A percentile compares a stretch with the other conserved stretches of the same genome.
Evolutionary conservation across 73 alveolate genomes (phyloP).

Genomic region (Tetrahymena borealis): DNA sequence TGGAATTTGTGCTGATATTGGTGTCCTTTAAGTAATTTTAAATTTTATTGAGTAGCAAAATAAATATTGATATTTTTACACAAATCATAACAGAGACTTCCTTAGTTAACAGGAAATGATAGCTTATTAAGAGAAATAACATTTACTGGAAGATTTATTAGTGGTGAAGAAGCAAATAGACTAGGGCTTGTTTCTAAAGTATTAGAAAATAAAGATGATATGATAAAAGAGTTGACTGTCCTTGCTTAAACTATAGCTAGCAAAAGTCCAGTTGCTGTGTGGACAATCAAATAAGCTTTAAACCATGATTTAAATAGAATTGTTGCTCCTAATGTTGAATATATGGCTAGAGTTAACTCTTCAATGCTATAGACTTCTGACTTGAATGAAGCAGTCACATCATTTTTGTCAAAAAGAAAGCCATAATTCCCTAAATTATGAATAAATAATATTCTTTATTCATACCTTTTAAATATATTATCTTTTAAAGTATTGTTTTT

Average conservation of each 20-base stretch:
- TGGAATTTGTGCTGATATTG: not conserved
- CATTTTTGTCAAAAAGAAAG: not conserved
- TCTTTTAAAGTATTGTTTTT: no score
- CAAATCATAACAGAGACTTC: not conserved
- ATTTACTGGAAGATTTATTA: not conserved
- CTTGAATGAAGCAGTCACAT: not conserved
- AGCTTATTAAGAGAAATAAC: not conserved
- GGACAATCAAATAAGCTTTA: not conserved
- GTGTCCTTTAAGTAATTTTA: not conserved
- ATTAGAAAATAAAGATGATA: not conserved
- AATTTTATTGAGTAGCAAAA: not conserved
- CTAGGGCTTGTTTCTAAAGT: not conserved
- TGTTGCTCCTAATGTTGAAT: not conserved
- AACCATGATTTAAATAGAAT: not conserved
- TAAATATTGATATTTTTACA: not conserved
- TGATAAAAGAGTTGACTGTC: not conserved
- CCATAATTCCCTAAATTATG: not conserved
- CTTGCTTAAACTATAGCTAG: not conserved
- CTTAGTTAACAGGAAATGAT: not conserved
- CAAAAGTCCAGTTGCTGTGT: not conserved
- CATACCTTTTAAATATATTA: no score
- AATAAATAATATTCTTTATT: no score
- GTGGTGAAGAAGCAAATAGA: not conserved
- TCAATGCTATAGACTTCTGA: not conserved
- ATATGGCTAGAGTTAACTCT: not conserved